Percentiles rank a stretch among this genome's conserved stretches.
Evolutionary conservation across 2,329 filamentous ascomycete genomes (phyloP).

Genomic region (Mycogone perniciosa): DNA sequence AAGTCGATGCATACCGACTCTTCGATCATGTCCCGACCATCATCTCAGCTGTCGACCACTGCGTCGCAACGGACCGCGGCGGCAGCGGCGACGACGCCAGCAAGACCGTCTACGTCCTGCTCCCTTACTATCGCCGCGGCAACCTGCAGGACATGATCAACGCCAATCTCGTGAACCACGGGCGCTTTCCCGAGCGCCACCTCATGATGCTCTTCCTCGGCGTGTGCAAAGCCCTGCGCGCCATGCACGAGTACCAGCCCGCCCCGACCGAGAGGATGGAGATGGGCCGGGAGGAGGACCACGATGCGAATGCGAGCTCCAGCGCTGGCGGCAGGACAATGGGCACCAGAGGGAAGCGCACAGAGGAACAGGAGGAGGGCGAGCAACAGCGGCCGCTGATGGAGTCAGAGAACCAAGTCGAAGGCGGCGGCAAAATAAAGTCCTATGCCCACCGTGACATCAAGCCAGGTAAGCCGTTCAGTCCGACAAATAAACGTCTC

Average conservation of each 20-base stretch:
- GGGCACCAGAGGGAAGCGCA: constrained; percentile 33
- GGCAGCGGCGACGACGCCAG: constrained; percentile 55
- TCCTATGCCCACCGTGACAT: constrained; percentile 95
- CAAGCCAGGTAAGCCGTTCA: constrained; percentile 67
- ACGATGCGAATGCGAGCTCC: constrained; percentile 27
- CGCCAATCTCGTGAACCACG: constrained; percentile 94
- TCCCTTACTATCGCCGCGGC: constrained; percentile 91
- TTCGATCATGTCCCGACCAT: constrained; percentile 80
- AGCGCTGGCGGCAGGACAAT: constrained; percentile 17
- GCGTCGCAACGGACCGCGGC: constrained; percentile 67
- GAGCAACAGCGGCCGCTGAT: constrained; percentile 79
- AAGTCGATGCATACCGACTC: constrained; percentile 92
- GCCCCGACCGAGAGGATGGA: constrained; percentile 44
- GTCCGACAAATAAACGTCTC: not conserved
- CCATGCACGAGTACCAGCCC: constrained; percentile 80
- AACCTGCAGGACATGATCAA: constrained; percentile 99
- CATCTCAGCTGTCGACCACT: constrained; percentile 79
- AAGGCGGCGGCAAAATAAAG: constrained; percentile 56
- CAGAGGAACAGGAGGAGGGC: constrained; percentile 62
- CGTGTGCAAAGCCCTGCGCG: constrained; percentile 78
- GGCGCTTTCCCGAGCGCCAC: constrained; percentile 77
- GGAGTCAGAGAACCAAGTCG: constrained; percentile 64
- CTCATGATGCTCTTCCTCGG: constrained; percentile 89
- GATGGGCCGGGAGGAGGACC: constrained; percentile 40
- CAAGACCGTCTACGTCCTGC: constrained; percentile 93